Evolutionary conservation across 176 grass and related monocot species (phyloP).

Genomic region (Triticum dicoccoides): DNA sequence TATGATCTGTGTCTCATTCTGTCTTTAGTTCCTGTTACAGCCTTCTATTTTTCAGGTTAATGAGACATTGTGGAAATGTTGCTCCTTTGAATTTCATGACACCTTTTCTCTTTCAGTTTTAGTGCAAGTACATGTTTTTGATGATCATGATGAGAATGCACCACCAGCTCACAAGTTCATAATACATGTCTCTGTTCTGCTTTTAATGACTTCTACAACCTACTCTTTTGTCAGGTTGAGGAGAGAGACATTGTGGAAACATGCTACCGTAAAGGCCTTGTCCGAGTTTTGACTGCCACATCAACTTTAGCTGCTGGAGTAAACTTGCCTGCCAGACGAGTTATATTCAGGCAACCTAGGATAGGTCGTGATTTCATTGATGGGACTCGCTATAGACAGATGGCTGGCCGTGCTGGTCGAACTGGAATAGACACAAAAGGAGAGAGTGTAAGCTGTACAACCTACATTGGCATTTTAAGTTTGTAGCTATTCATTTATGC

Average conservation of each 20-base stretch:
- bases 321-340: conserved; percentile 94
- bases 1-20: background rate
- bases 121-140: background rate
- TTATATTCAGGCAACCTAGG: conserved; percentile 94
- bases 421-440: conserved; percentile 98
- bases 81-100: background rate
- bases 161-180: background rate
- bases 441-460: conserved; percentile 81
- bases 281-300: conserved; percentile 93
- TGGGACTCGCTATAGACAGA: conserved; percentile 95
- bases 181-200: conserved; percentile 1
- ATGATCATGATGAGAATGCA: background rate
- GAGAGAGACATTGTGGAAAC: conserved; percentile 95
- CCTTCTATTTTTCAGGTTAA: conserved; percentile 66
- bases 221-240: conserved; percentile 65
- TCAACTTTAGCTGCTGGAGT: conserved; percentile 97
- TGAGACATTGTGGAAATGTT: conserved; percentile 74
- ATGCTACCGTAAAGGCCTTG: conserved; percentile 90
- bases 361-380: conserved; percentile 95
- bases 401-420: conserved; percentile 95
- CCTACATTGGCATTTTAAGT: conserved; percentile 5
- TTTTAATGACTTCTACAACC: conserved; percentile 6
- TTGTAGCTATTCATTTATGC: conserved; percentile 8
- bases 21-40: conserved; percentile 7
- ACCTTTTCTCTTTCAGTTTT: conserved; percentile 24